Base-by-base conservation (phyloP, 495 filamentous ascomycete genomes). In the Jackrogersella minutella region DNA sequence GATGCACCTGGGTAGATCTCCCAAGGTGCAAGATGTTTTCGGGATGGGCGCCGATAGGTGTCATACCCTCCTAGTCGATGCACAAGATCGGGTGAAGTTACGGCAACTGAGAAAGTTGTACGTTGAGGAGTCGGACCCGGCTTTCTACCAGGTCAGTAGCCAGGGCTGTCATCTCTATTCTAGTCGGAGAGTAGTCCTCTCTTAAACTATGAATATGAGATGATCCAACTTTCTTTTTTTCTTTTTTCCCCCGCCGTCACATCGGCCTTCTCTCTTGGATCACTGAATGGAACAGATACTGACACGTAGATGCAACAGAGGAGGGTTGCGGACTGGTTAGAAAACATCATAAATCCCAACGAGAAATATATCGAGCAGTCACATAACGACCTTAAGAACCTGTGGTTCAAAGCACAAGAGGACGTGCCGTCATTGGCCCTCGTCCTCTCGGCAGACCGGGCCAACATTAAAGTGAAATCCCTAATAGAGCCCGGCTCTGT, bases 1-100 rank as follows among this genome's bases (percentile, higher is more conserved):
- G 33, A 62, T 70, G 67, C 67, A 70, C 53, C 62, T 70, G 10
- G 62, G 62, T 41, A 66, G 62, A 66, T 70, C 67, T 14, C 31
- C 62, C 24, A 66, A 39, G 33, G 67, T 70, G 46, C 24, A 58
- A 19, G 52, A 58, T 22, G 14, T 70, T n/a, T 70, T 70, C 26
- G 67, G 67, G n/a, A 55, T 31, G 28, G 62, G 62, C 10, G 40
- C 9, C 17, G 67, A 58, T 30, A 62, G 62, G 56, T 63, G 67
- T 7, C 40, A 66, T 24, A 66, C 62, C 22, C 51, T 70, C 9
- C 40, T 70, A 6, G 39, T 70, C 5, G 58, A 65, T 46, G 56
- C 51, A 6, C 51, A 28, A 16, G 66, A 69, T 34, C 37, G 13
- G 5, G 19, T 2, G 21, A 69, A 69, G 17, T 31, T 69, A 19